Base-by-base conservation (phyloP, 2,329 filamentous ascomycete species). In the Fonsecaea monophora region DNA sequence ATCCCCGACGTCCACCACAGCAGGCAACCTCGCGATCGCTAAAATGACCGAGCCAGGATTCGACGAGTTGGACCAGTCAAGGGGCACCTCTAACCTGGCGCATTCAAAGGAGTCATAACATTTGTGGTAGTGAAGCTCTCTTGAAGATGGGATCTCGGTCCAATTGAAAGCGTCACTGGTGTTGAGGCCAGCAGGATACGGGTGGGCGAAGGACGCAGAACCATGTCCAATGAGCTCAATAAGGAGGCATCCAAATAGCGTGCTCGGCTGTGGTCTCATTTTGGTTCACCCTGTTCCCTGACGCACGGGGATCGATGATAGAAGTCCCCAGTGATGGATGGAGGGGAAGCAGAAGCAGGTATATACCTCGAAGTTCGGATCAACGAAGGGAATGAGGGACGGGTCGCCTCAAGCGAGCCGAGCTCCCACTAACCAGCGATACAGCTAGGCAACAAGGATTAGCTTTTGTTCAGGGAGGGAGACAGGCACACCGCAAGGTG, bases 101-200 rank as follows among this genome's bases (percentile, higher is more conserved):
- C 84, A 85, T 69, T 83, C 77, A 62, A 81, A 81, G 50, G 8
- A 32, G 4, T 76, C 78, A 64, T 80, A 83, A 73, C 83, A 85
- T 42, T 77, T 72, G 66, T 75, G 71, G 57, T 79, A 80, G n/a
- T 76, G 62, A 7, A 80, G 71, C 4, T 70, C 68, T 5, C 67
- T 40, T 0, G 77, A 78, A 1, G 78, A 73, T 13, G 48, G 15
- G 18, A 71, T 62, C 21, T 35, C 38, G 13, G 54, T 55, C 69
- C 71, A 73, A 42, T 64, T 53, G 55, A 69, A 70, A 15, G n/a
- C 53, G n/a, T 56, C 30, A 18, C 30, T 25, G 8, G 45, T 25
- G 10, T 50, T 50, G 21, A 35, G 12, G 12, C 45, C 45, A 25
- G 45, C 10, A n/a, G 53, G 53, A 55, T 34, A 55, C n/a, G 34